A percentile compares a stretch with the other conserved stretches of the same genome.
phyloP scores from a whole-genome alignment of 2,329 filamentous ascomycete species.

The Fusarium citri region DNA sequence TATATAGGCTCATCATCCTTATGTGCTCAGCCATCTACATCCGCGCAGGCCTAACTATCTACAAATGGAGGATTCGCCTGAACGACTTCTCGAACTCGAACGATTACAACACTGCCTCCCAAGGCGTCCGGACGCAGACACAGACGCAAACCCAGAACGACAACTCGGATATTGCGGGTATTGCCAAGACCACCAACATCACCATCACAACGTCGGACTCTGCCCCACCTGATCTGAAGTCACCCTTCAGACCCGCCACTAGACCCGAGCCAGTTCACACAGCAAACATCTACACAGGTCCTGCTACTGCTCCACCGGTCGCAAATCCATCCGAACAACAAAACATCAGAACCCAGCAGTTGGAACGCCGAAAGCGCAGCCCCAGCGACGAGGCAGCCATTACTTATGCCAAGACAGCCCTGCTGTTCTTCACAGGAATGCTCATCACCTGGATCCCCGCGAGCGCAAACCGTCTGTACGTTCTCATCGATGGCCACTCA shows the following conservation, averaged over 20 bases:
- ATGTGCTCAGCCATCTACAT: neutral
- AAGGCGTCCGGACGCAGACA: neutral
- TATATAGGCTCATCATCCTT: constrained; percentile 7
- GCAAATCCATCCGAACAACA: neutral
- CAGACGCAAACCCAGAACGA: neutral
- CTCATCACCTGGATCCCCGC: constrained; percentile 16
- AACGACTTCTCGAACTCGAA: constrained; percentile 9
- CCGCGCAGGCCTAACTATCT: constrained; percentile 2
- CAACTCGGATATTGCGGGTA: neutral
- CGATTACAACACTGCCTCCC: neutral
- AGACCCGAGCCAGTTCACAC: constrained; percentile 9
- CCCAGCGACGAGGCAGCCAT: constrained; percentile 11
- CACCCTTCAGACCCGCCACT: neutral
- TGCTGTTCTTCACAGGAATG: constrained; percentile 14
- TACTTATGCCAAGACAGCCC: constrained; percentile 9
- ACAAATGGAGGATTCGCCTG: constrained; percentile 10
- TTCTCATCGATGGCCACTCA: constrained; percentile 5
- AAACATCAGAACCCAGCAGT: neutral
- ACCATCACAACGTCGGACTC: constrained; percentile 1
- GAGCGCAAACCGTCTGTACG: constrained; percentile 16
- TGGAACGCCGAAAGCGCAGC: neutral
- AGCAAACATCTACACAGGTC: neutral
- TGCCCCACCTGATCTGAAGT: neutral
- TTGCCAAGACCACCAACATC: constrained; percentile 12
- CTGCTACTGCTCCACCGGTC: neutral